Conservation (phyloP, 768 basidiomycete genomes). For the Xerocomellus dryophilus region DNA sequence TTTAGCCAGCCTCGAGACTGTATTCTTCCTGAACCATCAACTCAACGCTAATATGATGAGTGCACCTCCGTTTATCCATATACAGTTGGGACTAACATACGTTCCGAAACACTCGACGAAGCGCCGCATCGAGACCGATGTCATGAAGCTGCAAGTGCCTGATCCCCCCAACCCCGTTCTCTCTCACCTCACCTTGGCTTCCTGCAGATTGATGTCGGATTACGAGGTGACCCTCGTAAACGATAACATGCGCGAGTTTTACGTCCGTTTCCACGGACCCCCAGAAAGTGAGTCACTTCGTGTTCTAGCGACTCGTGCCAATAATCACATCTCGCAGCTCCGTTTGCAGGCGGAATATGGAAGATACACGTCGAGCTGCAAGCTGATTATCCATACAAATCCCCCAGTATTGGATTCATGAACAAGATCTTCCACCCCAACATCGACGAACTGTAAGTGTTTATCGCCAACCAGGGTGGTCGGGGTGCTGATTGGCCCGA, state of each 20-base stretch:
- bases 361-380: conserved; percentile 99
- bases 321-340: conserved; percentile 52
- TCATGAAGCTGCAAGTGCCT: conserved; percentile 88
- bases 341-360: conserved; percentile 97
- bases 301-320: background rate
- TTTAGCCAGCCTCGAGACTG: conserved; percentile 11
- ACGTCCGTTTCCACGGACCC: conserved; percentile 93
- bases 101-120: conserved; percentile 65
- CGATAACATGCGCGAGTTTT: conserved; percentile 99
- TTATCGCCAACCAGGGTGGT: conserved; percentile 3
- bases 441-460: conserved; percentile 91
- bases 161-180: background rate
- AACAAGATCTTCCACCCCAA: conserved; percentile 99
- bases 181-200: conserved; percentile 9
- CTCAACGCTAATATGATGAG: conserved; percentile 56
- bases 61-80: conserved; percentile 29
- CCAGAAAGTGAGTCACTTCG: conserved; percentile 70
- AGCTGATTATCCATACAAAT: conserved; percentile 98
- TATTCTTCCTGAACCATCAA: conserved; percentile 14
- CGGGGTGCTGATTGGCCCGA: conserved; percentile 7
- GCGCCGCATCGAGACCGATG: conserved; percentile 97
- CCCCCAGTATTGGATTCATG: conserved; percentile 98
- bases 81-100: conserved; percentile 27
- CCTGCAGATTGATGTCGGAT: conserved; percentile 89
- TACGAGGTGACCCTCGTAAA: conserved; percentile 97